These are phyloP conservation scores for Skeletonema marinoi DNA, from an alignment of 108 stramenopile genomes.

Conservation along the genomic window DNA sequence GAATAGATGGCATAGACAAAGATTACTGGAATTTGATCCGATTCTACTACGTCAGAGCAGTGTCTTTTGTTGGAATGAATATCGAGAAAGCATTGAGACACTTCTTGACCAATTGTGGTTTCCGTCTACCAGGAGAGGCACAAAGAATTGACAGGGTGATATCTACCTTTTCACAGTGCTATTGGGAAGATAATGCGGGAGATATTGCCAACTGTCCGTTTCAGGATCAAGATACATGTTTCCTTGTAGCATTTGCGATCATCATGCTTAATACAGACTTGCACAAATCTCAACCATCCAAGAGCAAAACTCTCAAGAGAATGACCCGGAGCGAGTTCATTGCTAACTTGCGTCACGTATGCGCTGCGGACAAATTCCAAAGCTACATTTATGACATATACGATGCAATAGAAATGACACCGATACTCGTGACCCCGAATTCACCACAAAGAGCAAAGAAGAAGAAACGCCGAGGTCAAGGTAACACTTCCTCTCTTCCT, in stretches of 20 bases:
- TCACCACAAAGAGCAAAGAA: slow-evolving; percentile 10
- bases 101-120: slow-evolving; percentile 90
- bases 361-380: slow-evolving; percentile 64
- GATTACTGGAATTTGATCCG: slow-evolving; percentile 93
- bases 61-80: slow-evolving; percentile 94
- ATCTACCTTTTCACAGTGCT: slow-evolving; percentile 91
- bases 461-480: slow-evolving; percentile 6
- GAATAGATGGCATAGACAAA: slow-evolving; percentile 62
- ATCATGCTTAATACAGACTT: slow-evolving; percentile 99
- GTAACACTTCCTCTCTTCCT: slow-evolving; percentile 20
- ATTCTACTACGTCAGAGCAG: slow-evolving; percentile 81
- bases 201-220: slow-evolving; percentile 80
- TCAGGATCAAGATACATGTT: slow-evolving; percentile 90
- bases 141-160: slow-evolving; percentile 94
- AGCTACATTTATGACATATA: slow-evolving; percentile 82
- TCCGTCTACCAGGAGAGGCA: slow-evolving; percentile 96
- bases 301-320: slow-evolving; percentile 61
- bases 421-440: slow-evolving; percentile 53
- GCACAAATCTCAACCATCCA: slow-evolving; percentile 68
- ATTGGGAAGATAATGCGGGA: slow-evolving; percentile 95
- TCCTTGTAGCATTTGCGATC: slow-evolving; percentile 91
- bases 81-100: slow-evolving; percentile 91
- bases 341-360: slow-evolving; percentile 80
- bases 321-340: slow-evolving; percentile 94
- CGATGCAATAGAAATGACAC: slow-evolving; percentile 74